Evolutionary conservation across 2,329 filamentous ascomycete species (phyloP).

Genomic region (Botrytis deweyae): DNA sequence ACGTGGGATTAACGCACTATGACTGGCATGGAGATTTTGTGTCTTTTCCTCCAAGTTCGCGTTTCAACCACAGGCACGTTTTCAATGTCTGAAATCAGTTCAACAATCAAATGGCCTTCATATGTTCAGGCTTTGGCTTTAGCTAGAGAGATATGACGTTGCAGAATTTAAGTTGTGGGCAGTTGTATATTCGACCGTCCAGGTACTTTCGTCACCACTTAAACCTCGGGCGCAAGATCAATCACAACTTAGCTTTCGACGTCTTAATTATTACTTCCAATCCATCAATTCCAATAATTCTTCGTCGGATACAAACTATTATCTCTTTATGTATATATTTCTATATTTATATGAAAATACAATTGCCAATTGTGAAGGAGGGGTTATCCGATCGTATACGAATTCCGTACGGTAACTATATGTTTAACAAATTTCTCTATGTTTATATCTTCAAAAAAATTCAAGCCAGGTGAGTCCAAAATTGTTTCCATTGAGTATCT

Average conservation of each 20-base stretch:
- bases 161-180: background rate
- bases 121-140: background rate
- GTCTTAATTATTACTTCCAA: background rate
- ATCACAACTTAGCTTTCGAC: background rate
- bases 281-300: background rate
- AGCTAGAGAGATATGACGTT: background rate
- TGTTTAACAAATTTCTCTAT: background rate
- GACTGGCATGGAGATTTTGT: background rate
- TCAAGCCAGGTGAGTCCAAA: background rate
- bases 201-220: background rate
- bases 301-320: background rate
- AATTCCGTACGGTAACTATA: background rate
- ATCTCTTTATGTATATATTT: background rate
- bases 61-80: background rate
- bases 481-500: background rate
- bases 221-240: background rate
- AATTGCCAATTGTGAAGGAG: background rate
- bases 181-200: background rate
- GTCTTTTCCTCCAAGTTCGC: background rate
- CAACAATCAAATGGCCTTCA: background rate
- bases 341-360: background rate
- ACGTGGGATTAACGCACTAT: background rate
- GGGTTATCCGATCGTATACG: background rate
- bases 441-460: constrained; percentile 6
- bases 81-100: background rate